Evolutionary conservation across 2,329 filamentous ascomycete species (phyloP).

Genomic region (Trichophyton schoenleinii): DNA sequence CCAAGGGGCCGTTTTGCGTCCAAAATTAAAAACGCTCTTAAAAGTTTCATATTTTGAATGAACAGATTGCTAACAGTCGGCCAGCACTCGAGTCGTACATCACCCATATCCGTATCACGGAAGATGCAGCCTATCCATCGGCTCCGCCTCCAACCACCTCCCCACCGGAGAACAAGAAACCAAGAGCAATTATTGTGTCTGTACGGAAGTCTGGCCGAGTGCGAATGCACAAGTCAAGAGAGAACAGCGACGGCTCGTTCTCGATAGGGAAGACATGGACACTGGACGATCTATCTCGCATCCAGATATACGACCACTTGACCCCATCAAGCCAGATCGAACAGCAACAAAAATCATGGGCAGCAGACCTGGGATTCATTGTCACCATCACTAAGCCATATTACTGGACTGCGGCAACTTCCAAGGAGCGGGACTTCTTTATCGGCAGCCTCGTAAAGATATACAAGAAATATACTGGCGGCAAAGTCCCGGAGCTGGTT

Average conservation of each 20-base stretch:
- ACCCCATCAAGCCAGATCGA: conserved; percentile 47
- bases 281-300: conserved; percentile 71
- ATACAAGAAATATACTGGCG: conserved; percentile 88
- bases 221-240: conserved; percentile 90
- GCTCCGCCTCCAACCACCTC: conserved; percentile 70
- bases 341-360: conserved; percentile 58
- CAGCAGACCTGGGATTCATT: conserved; percentile 68
- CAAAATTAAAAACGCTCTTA: not conserved
- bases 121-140: conserved; percentile 74
- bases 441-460: conserved; percentile 94
- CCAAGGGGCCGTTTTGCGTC: not conserved
- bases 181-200: conserved; percentile 80
- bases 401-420: conserved; percentile 87
- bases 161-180: conserved; percentile 65
- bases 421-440: conserved; percentile 98
- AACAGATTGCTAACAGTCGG: not conserved
- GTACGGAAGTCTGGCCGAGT: conserved; percentile 87
- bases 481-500: conserved; percentile 61
- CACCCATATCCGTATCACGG: conserved; percentile 83
- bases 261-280: conserved; percentile 98
- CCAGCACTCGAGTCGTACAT: conserved; percentile 77
- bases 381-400: conserved; percentile 89
- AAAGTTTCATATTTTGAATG: not conserved
- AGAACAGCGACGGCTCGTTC: conserved; percentile 86
- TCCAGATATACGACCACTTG: conserved; percentile 66